A percentile compares a stretch with the other conserved stretches of the same genome.
These are phyloP conservation scores for Paulownia fortunei DNA, from an alignment of 257 asterid species.

Conservation along the genomic window DNA sequence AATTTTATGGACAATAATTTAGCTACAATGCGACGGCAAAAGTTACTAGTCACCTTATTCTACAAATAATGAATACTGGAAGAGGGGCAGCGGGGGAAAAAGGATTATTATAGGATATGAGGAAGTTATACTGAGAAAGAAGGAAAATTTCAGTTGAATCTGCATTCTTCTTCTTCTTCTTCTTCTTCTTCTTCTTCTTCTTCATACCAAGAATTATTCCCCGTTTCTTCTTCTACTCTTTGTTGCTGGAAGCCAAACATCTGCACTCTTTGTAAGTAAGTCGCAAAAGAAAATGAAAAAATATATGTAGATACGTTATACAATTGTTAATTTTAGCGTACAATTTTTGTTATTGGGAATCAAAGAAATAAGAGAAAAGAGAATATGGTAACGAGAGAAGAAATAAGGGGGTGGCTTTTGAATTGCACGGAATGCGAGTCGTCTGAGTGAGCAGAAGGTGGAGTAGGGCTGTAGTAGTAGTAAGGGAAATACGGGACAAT, in stretches of 20 bases:
- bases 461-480: conserved; percentile 54
- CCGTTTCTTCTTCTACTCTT: neutral
- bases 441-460: conserved; percentile 19
- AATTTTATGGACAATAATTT: conserved; percentile 39
- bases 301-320: neutral
- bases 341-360: neutral
- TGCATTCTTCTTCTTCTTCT: conserved; percentile 19
- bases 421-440: conserved; percentile 38
- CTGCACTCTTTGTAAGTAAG: neutral
- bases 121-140: conserved; percentile 27
- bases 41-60: conserved; percentile 28
- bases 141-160: conserved; percentile 29
- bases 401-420: conserved; percentile 16
- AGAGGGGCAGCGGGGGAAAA: neutral
- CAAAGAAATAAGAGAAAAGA: conserved; percentile 32
- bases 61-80: conserved; percentile 5
- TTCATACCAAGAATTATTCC: neutral
- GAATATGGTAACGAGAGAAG: conserved; percentile 22
- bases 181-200: conserved; percentile 15
- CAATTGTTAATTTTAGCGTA: neutral
- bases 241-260: conserved; percentile 2
- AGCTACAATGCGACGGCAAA: conserved; percentile 28
- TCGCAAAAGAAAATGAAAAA: neutral
- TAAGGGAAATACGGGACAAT: conserved; percentile 60
- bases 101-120: conserved; percentile 11